Percentiles rank a stretch among this genome's conserved stretches.
These are phyloP conservation scores for Aspergillus pseudoterreus DNA, from an alignment of 2,329 filamentous ascomycete species.

Conservation along the genomic window DNA sequence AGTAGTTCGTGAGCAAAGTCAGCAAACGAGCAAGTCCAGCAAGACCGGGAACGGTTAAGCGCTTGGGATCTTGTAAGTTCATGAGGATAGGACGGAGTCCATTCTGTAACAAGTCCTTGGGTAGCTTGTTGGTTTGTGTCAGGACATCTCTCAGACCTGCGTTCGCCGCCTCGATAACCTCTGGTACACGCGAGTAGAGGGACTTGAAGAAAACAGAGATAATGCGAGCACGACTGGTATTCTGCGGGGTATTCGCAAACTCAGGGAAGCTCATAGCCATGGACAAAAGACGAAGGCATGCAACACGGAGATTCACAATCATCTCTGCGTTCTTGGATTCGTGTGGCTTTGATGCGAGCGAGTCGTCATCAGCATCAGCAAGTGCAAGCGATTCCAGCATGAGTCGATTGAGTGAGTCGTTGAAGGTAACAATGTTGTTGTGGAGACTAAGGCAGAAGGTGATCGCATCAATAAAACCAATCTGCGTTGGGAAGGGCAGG, in stretches of 20 bases:
- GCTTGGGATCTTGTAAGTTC: conserved; percentile 89
- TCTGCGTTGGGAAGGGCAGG: conserved; percentile 89
- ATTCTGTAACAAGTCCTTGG: conserved; percentile 91
- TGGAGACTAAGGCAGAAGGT: conserved; percentile 91
- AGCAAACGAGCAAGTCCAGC: conserved; percentile 87
- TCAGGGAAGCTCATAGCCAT: conserved; percentile 92
- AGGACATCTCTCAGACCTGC: conserved; percentile 84
- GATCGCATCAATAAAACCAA: conserved; percentile 96
- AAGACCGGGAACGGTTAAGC: conserved; percentile 80
- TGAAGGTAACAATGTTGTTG: conserved; percentile 83
- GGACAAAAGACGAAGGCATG: conserved; percentile 88
- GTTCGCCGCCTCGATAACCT: conserved; percentile 91
- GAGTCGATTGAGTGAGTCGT: conserved; percentile 83
- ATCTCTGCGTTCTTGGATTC: conserved; percentile 95
- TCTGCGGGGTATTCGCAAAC: conserved; percentile 72
- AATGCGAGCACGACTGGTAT: conserved; percentile 62
- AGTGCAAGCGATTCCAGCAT: conserved; percentile 91
- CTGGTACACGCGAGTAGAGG: conserved; percentile 85
- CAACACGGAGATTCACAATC: conserved; percentile 86
- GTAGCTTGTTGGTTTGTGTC: conserved; percentile 82
- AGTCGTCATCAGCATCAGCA: conserved; percentile 92
- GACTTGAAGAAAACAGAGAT: conserved; percentile 98
- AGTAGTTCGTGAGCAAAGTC: conserved; percentile 92
- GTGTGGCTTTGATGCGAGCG: conserved; percentile 82
- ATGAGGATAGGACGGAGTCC: conserved; percentile 93